Evolutionary conservation across 306 rosid species (phyloP), one percentile per base, ranked within the genome.

Genomic region (Vigna trinervia): DNA sequence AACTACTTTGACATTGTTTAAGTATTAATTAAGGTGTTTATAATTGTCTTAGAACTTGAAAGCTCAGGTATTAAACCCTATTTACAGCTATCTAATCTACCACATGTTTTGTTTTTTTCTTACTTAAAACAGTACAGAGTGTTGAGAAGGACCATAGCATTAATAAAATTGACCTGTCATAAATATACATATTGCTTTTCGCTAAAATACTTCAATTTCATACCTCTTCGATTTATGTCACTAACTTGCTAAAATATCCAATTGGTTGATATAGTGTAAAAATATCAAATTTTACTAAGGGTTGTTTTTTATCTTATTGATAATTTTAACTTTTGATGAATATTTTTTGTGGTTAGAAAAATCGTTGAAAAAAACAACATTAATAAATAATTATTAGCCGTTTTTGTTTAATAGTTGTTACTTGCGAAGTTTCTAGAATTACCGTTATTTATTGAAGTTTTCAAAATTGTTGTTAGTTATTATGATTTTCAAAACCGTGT

Each of bases 201-300:
- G 34, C 38, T 41, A 12, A 22, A 67, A 67, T 0, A 5, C 12
- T 45, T 67, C 17, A 63, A n/a, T 34, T 63, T 17, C 38, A 12
- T 20, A 51, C 5, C 64, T 50, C 43, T 15, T 36, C n/a, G 19
- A 39, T 61, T 62, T 36, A 12, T 22, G 48, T 20, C 36, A 50
- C 63, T 57, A 69, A 75, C 52, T 6, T 75, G 14, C 47, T 47
- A 30, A 45, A 74, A 60, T 57, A 12, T 11, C 10, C 30, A 38
- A 39, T 8, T 1, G 11, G 2, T 26, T 26, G 2, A 23, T 23
- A 23, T 2, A 23, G 2, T 23, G 26, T 23, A 26, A 26, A 2
- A 26, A 26, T 26, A 26, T 26, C 3, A 26, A 26, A 26, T 26
- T 26, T 26, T 2, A 26, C 23, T 26, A 2, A 26, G 3, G 28